Evolutionary conservation across 495 filamentous ascomycete species (phyloP).

Genomic region (Arthonia radiata): DNA sequence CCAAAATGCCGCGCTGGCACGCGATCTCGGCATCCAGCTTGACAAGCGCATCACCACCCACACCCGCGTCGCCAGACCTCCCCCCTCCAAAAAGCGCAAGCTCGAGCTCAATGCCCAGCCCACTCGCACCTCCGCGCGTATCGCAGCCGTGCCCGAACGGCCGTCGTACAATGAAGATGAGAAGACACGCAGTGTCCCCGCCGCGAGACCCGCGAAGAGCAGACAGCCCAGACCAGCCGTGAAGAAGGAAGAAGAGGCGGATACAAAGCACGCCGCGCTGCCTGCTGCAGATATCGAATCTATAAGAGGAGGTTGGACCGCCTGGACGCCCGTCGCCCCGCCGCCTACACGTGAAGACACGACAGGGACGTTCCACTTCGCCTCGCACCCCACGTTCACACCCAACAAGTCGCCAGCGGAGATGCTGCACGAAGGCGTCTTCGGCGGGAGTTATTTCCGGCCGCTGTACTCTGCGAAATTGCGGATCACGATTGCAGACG

Average conservation of each 20-base stretch:
- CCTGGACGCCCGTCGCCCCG: constrained; percentile 14
- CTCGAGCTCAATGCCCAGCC: constrained; percentile 5
- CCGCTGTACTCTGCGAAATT: constrained; percentile 16
- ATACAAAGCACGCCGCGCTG: too few relatives aligned
- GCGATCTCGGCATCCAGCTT: constrained; percentile 11
- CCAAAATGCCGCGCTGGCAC: constrained; percentile 7
- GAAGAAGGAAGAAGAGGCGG: background rate
- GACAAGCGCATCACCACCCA: constrained; percentile 1
- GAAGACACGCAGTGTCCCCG: background rate
- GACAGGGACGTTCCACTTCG: constrained; percentile 16
- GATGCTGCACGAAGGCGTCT: constrained; percentile 21
- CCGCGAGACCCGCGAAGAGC: constrained; percentile 2
- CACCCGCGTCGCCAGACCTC: background rate
- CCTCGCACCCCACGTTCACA: constrained; percentile 16
- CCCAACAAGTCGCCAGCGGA: constrained; percentile 24
- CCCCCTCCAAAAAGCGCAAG: constrained; percentile 9
- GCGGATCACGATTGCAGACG: constrained; percentile 14
- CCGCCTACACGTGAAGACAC: constrained; percentile 15
- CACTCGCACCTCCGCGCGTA: constrained; percentile 14
- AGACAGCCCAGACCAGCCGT: background rate
- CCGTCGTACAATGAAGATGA: constrained; percentile 9
- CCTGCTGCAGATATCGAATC: constrained; percentile 10
- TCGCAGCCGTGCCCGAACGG: constrained; percentile 8
- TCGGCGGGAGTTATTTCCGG: constrained; percentile 23
- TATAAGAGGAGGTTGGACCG: constrained; percentile 16